Conservation (phyloP, 2,329 filamentous ascomycete species). For the Periconia macrospinosa region DNA sequence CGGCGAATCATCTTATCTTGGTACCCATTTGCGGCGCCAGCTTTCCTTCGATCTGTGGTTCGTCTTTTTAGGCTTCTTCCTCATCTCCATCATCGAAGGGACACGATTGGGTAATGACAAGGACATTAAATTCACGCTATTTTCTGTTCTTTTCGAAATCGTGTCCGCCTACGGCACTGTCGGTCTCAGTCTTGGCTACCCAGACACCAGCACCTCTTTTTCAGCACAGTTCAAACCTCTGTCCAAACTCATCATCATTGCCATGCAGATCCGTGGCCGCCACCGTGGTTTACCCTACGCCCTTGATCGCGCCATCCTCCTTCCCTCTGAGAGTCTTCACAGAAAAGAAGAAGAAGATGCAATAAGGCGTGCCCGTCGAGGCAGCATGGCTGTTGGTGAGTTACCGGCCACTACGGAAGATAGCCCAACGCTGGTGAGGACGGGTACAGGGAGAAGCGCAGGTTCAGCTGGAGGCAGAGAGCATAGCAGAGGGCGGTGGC, state of each 20-base stretch:
- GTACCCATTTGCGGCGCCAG: conserved; percentile 87
- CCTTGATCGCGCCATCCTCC: conserved; percentile 69
- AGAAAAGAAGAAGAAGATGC: conserved; percentile 61
- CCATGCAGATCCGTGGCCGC: conserved; percentile 67
- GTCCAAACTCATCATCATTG: conserved; percentile 66
- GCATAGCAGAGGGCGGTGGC: conserved; percentile 6
- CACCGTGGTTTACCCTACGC: conserved; percentile 68
- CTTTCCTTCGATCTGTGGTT: conserved; percentile 98
- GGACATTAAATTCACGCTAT: conserved; percentile 55
- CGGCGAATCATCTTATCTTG: conserved; percentile 77
- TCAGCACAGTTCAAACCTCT: conserved; percentile 77
- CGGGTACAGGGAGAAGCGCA: conserved; percentile 18
- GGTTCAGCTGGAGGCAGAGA: conserved; percentile 9
- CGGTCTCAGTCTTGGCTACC: conserved; percentile 83
- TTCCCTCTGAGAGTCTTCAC: conserved; percentile 67
- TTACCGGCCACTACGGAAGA: conserved; percentile 6
- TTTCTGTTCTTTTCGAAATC: conserved; percentile 48
- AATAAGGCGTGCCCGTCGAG: conserved; percentile 42
- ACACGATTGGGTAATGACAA: conserved; percentile 64
- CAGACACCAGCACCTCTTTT: conserved; percentile 75
- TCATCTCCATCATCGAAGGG: conserved; percentile 89
- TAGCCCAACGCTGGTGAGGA: conserved; percentile 13
- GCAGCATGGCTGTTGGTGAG: conserved; percentile 26
- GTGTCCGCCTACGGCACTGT: conserved; percentile 72
- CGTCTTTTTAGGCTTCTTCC: conserved; percentile 89